phyloP scores from a whole-genome alignment of 1,139 yeast species.

The Zygoascus meyerae region DNA sequence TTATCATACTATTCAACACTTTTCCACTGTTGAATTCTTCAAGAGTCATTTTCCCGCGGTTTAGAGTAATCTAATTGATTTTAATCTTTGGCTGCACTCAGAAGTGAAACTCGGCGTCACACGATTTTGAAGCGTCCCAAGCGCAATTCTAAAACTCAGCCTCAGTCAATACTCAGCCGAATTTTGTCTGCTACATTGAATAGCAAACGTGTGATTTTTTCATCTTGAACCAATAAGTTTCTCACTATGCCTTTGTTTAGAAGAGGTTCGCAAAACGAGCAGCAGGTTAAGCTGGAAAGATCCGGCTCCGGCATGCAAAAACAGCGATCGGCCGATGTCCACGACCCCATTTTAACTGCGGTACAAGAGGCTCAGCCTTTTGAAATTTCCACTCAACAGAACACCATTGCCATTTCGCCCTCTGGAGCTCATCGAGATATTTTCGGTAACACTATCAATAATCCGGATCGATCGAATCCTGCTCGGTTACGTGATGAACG shows the following conservation, averaged over 20 bases:
- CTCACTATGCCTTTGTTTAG: slow-evolving; percentile 22
- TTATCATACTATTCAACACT: too few relatives aligned
- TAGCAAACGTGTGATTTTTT: too few relatives aligned
- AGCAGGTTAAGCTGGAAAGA: slow-evolving; percentile 1
- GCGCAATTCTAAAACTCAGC: too few relatives aligned
- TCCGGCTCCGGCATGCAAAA: slow-evolving; percentile 12
- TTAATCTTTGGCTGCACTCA: too few relatives aligned
- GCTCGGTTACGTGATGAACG: slow-evolving; percentile 89
- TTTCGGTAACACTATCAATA: slow-evolving; percentile 69
- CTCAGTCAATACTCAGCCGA: too few relatives aligned
- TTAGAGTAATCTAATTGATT: too few relatives aligned
- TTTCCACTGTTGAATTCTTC: too few relatives aligned
- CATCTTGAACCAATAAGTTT: neutral
- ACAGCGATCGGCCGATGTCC: slow-evolving; percentile 41
- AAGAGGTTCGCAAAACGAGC: slow-evolving; percentile 12
- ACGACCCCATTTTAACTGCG: slow-evolving; percentile 85
- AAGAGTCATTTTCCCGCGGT: too few relatives aligned
- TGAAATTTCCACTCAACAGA: slow-evolving; percentile 56
- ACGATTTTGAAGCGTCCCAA: too few relatives aligned
- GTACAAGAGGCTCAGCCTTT: slow-evolving; percentile 95
- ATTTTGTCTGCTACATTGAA: too few relatives aligned
- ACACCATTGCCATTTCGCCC: slow-evolving; percentile 39
- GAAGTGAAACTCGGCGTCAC: too few relatives aligned
- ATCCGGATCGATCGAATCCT: slow-evolving; percentile 86
- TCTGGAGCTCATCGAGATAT: slow-evolving; percentile 57